A percentile compares a stretch with the other conserved stretches of the same genome.
Evolutionary conservation across 2,329 filamentous ascomycete genomes (phyloP).

Genomic region (Dactylellina haptotyla): DNA sequence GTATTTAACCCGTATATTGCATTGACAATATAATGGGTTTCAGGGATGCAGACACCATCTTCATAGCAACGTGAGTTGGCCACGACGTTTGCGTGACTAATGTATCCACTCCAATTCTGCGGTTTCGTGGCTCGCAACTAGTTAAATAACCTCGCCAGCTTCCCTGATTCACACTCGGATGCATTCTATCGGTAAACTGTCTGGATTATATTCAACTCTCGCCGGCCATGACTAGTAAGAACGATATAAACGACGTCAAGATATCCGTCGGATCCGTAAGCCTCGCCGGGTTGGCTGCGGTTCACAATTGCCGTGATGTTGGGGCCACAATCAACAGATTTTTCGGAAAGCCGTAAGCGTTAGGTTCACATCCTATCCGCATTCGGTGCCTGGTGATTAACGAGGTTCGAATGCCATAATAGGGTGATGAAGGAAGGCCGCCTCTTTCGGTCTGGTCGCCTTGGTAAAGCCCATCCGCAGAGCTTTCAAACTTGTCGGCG

Average conservation of each 20-base stretch:
- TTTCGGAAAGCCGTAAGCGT: constrained; percentile 67
- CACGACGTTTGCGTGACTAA: too few species aligned
- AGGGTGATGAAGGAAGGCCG: constrained; percentile 70
- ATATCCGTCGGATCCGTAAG: background rate
- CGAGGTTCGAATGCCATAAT: background rate
- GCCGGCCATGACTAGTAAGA: background rate
- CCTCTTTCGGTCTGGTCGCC: constrained; percentile 75
- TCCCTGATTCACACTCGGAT: too few species aligned
- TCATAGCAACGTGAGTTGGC: too few species aligned
- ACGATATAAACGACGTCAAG: background rate
- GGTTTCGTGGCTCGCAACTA: too few species aligned
- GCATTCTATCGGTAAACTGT: too few species aligned
- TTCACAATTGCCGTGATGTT: constrained; percentile 82
- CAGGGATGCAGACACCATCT: too few species aligned
- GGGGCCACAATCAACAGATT: constrained; percentile 73
- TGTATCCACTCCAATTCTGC: too few species aligned
- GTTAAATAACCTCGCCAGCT: too few species aligned
- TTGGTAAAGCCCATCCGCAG: constrained; percentile 63
- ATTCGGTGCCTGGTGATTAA: background rate
- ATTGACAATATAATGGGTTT: too few species aligned
- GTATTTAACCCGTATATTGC: too few species aligned
- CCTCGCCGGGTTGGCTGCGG: constrained; percentile 2
- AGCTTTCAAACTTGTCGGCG: background rate
- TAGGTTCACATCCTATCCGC: too few species aligned
- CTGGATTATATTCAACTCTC: too few species aligned